Conservation (phyloP, 1,284 basidiomycete species). For the Thecaphora frezii region DNA sequence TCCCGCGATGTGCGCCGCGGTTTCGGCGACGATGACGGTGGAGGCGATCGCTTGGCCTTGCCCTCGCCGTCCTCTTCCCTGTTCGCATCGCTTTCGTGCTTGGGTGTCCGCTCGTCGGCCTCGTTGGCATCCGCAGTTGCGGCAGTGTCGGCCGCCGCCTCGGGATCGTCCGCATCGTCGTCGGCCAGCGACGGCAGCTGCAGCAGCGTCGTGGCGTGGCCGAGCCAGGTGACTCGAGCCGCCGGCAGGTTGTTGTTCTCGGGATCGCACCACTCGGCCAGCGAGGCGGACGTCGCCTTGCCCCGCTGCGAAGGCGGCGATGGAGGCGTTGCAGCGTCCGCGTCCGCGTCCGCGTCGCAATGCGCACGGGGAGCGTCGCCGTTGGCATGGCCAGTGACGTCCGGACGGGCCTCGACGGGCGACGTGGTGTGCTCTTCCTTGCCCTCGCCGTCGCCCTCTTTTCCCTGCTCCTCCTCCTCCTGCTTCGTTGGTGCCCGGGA, state of each 20-base stretch:
- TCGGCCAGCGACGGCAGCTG: slow-evolving; percentile 35
- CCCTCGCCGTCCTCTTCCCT: background rate
- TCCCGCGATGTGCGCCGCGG: background rate
- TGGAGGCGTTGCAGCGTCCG: no score
- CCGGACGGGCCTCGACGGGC: no score
- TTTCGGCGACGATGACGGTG: background rate
- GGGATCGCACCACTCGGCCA: slow-evolving; percentile 22
- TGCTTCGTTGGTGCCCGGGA: slow-evolving; percentile 1
- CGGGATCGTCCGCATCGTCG: background rate
- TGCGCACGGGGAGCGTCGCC: background rate
- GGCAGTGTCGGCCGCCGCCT: background rate
- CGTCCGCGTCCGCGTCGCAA: background rate
- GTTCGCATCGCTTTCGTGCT: background rate
- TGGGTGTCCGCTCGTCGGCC: background rate
- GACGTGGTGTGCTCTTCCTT: background rate
- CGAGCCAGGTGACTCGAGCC: slow-evolving; percentile 49
- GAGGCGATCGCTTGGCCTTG: background rate
- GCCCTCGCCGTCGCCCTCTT: no score
- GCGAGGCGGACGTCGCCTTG: no score
- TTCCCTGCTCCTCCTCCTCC: slow-evolving; percentile 11
- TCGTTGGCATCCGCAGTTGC: background rate
- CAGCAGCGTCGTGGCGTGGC: slow-evolving; percentile 49
- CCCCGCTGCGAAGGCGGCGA: no score
- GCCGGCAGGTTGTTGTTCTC: slow-evolving; percentile 5
- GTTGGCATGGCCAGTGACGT: background rate